These are phyloP conservation scores for Leptographium lundbergii DNA, from an alignment of 2,329 filamentous ascomycete species.

Conservation along the genomic window DNA sequence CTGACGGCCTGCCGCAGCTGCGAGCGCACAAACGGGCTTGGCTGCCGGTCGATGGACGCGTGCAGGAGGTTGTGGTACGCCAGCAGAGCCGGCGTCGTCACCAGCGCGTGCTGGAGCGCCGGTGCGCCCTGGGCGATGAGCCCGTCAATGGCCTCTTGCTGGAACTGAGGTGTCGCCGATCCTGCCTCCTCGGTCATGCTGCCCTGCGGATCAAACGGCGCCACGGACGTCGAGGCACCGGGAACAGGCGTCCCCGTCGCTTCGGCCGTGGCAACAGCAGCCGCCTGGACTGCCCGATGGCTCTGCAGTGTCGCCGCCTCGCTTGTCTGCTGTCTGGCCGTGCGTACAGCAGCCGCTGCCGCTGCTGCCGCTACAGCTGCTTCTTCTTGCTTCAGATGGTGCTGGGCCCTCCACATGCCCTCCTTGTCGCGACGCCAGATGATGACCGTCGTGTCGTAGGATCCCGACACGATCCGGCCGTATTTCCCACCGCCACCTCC, in stretches of 20 bases:
- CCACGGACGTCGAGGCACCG: not conserved
- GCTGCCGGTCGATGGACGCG: conserved; percentile 36
- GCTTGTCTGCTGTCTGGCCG: not conserved
- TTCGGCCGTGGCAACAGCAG: not conserved
- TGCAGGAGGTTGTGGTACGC: conserved; percentile 37
- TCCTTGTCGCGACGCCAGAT: conserved; percentile 84
- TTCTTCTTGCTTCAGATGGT: conserved; percentile 64
- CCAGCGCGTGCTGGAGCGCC: conserved; percentile 32
- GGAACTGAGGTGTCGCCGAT: not conserved
- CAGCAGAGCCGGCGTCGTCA: conserved; percentile 3
- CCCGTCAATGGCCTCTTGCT: conserved; percentile 30
- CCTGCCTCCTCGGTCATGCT: not conserved
- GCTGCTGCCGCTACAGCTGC: conserved; percentile 38
- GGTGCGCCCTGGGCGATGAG: conserved; percentile 36
- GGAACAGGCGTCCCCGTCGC: not conserved
- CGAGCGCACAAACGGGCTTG: conserved; percentile 32
- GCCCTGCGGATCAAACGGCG: not conserved
- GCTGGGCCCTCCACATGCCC: conserved; percentile 70
- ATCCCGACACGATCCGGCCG: conserved; percentile 91
- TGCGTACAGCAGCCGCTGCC: not conserved
- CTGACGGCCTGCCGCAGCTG: conserved; percentile 38
- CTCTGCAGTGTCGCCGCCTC: not conserved
- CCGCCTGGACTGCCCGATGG: not conserved
- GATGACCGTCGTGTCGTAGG: conserved; percentile 90
- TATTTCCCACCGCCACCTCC: conserved; percentile 83